Percentiles rank a stretch among this genome's conserved stretches.
Evolutionary conservation across 176 grass and related monocot genomes (phyloP).

Genomic region (Musa schizocarpa): DNA sequence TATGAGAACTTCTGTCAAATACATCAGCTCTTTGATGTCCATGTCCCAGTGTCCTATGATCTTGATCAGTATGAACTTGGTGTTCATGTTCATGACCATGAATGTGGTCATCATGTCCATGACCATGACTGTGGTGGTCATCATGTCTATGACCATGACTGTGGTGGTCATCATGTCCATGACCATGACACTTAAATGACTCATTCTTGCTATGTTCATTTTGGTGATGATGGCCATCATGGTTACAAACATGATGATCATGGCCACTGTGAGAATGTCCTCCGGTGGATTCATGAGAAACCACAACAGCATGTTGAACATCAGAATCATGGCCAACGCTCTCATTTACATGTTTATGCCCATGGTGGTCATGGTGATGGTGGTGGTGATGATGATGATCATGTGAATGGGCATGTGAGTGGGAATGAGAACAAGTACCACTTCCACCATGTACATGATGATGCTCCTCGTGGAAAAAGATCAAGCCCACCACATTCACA

Average conservation of each 20-base stretch:
- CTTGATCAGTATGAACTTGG: constrained; percentile 32
- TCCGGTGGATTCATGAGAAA: constrained; percentile 16
- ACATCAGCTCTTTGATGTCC: constrained; percentile 30
- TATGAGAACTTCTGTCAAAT: constrained; percentile 7
- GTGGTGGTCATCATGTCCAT: constrained; percentile 23
- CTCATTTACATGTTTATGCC: constrained; percentile 15
- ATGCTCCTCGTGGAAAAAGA: constrained; percentile 99
- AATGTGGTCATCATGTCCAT: constrained; percentile 15
- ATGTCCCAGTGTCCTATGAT: constrained; percentile 5
- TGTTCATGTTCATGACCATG: constrained; percentile 45
- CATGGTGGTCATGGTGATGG: constrained; percentile 18
- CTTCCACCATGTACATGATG: constrained; percentile 78
- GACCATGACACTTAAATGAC: not conserved
- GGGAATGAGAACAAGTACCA: constrained; percentile 56
- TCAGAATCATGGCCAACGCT: constrained; percentile 1
- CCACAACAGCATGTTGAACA: constrained; percentile 8
- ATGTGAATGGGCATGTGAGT: constrained; percentile 24
- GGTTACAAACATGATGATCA: constrained; percentile 14
- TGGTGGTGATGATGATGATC: constrained; percentile 15
- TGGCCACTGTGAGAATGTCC: constrained; percentile 32
- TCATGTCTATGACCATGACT: constrained; percentile 10
- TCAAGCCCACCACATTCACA: constrained; percentile 75
- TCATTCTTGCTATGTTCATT: not conserved
- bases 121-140: constrained; percentile 13
- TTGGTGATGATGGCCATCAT: constrained; percentile 24